These are phyloP conservation scores for Salvia sclarea DNA, from an alignment of 305 asterid species.

Conservation along the genomic window DNA sequence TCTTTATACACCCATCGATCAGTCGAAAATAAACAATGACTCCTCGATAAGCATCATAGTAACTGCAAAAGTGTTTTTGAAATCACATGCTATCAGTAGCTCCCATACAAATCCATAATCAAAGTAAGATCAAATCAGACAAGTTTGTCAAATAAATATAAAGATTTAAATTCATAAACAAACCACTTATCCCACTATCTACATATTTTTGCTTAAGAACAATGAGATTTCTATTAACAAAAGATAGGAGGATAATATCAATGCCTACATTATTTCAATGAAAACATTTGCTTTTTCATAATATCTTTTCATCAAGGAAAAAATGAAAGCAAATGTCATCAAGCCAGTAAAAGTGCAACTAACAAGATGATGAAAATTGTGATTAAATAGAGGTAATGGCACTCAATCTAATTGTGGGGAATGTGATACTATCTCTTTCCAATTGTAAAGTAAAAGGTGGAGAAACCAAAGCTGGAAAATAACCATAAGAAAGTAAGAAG, in stretches of 20 bases:
- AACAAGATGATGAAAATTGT: neutral
- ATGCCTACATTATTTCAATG: neutral
- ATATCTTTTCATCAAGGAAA: conserved; percentile 2
- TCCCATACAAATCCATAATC: conserved; percentile 15
- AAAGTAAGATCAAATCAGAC: conserved; percentile 15
- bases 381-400: conserved; percentile 4
- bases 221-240: conserved; percentile 13
- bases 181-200: neutral
- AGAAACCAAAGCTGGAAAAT: neutral
- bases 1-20: conserved; percentile 83
- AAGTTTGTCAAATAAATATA: conserved; percentile 11
- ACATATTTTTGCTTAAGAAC: neutral
- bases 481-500: neutral
- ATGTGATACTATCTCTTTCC: conserved; percentile 7
- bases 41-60: conserved; percentile 94
- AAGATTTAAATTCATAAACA: neutral
- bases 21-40: conserved; percentile 94
- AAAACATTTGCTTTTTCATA: conserved; percentile 1
- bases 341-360: conserved; percentile 9
- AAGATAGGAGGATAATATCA: neutral
- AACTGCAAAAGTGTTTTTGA: conserved; percentile 51
- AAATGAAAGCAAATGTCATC: neutral
- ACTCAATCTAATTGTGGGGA: neutral
- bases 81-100: conserved; percentile 34
- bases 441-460: conserved; percentile 7